Evolutionary conservation across 1,139 yeast genomes (phyloP).

Genomic region (Candida tetrigidarum): DNA sequence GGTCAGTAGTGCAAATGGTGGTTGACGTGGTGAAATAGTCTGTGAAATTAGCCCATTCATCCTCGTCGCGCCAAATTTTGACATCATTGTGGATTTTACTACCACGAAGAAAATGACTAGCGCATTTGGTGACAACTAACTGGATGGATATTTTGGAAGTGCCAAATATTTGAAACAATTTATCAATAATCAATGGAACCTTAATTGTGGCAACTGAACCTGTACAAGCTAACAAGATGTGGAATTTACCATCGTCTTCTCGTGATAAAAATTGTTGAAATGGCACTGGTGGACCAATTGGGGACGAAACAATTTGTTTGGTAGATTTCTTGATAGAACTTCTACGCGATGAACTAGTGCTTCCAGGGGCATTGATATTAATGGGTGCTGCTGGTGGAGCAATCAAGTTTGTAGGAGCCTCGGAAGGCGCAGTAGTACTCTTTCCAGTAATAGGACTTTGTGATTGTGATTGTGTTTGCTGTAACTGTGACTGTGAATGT

Average conservation of each 20-base stretch:
- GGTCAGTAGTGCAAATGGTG: slow-evolving; percentile 8
- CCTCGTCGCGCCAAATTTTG: slow-evolving; percentile 92
- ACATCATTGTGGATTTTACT: slow-evolving; percentile 80
- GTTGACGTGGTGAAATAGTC: slow-evolving; percentile 28
- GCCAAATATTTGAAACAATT: slow-evolving; percentile 76
- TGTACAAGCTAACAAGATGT: slow-evolving; percentile 87
- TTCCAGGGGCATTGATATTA: slow-evolving; percentile 20
- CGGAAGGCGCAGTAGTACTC: not conserved
- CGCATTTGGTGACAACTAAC: slow-evolving; percentile 80
- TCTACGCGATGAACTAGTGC: slow-evolving; percentile 23
- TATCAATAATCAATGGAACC: slow-evolving; percentile 84
- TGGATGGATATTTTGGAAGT: slow-evolving; percentile 77
- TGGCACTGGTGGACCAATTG: slow-evolving; percentile 72
- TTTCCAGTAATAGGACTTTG: not conserved
- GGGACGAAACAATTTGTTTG: slow-evolving; percentile 49
- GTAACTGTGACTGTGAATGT: not conserved
- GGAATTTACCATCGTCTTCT: slow-evolving; percentile 81
- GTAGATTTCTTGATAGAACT: slow-evolving; percentile 32
- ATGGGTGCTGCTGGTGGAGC: slow-evolving; percentile 21
- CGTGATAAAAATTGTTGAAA: slow-evolving; percentile 71
- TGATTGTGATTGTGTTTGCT: not conserved
- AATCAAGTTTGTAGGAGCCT: slow-evolving; percentile 10
- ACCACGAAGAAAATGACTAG: slow-evolving; percentile 82
- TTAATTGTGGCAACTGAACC: slow-evolving; percentile 98
- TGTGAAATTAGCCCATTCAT: slow-evolving; percentile 77